Evolutionary conservation across 73 alveolate species (phyloP), one percentile per base, ranked within the genome.

Genomic region (Blepharisma japonicum): DNA sequence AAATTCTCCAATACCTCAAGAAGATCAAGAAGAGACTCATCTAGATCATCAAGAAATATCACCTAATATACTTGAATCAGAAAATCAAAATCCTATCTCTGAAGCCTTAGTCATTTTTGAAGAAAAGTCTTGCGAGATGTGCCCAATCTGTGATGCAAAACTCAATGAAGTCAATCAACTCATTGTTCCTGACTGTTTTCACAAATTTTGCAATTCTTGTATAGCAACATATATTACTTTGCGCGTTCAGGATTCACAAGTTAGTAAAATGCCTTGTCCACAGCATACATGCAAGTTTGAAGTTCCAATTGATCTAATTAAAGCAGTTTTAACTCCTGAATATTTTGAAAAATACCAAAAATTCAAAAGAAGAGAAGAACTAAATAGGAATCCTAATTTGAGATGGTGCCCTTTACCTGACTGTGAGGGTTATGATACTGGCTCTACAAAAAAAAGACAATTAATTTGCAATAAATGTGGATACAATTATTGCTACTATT

Each of bases 331-430:
- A n/a, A n/a, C n/a, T n/a, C n/a, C n/a, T n/a, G n/a, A n/a, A n/a
- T 11, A 7, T 21, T 45, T 68, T n/a, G 11, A 20, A 21, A 68
- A 68, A 68, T 38, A 38, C 25, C 6, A 25, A 45, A n/a, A 8
- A 8, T 68, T 68, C 20, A 20, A 9, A 6, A 8, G 70, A 8
- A 68, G 20, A 6, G 8, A 7, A 7, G 55, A 45, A 68, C 25
- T 68, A 38, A 32, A 7, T 7, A 9, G 14, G 25, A 68, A 68
- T 8, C 55, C 55, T 7, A 68, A 68, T 68, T 25, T 45, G 20
- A 8, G 79, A 7, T 85, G 86, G 83, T 85, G 92, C 51, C 92
- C 92, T 47, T 23, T 27, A 20, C 83, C 86, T n/a, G 83, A 76
- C 39, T 85, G 92, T 67, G 80, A 76, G 32, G 71, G 82, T 39